Base-by-base conservation (phyloP, 2,329 filamentous ascomycete genomes). In the Penicillium decumbens region DNA sequence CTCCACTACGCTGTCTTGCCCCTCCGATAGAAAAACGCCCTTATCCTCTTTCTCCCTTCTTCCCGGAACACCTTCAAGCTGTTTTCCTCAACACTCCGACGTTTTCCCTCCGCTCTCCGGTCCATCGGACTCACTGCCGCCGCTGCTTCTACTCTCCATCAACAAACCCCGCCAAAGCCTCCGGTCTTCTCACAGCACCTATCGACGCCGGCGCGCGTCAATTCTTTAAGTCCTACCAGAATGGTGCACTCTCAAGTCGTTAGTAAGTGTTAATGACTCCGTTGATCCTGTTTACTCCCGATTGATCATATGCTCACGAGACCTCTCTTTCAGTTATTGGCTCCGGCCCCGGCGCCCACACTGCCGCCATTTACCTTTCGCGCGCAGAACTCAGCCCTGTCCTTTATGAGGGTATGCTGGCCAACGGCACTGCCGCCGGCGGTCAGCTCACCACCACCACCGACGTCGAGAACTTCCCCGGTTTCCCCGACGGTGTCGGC, bases 391-490 rank as follows among this genome's bases (percentile, higher is more conserved):
- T 98, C 69, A 88, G 95, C 74, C 93, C 93, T 56, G 88, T 96
- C 56, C 80, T 98, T 61, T 98, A 97, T 71, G 93, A 98, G 77
- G 93, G 93, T 62, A 95, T 98, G 81, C 84, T 98, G 71, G 93
- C 93, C 64, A 93, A 96, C 68, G 93, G 92, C 66, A 95, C 95
- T 64, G 93, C 93, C 6, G 89, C 93, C 39, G 93, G 93, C 61
- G 93, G 93, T 50, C 93, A 98, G 79, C 80, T 98, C 61, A 98
- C 95, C 47, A 98, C 95, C 24, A 98, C 93, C 47, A 97, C 95
- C 65, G 95, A 98, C 61, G 84, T 98, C 52, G 93, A 98, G 79
- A 98, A 98, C 81, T 98, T 87, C 75, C 93, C 93, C 24, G 93
- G 93, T 41, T 98, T 97, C 77, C 87, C 88, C 65, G 82, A 88